Evolutionary conservation across 106 monocot genomes (phyloP).

Genomic region (Ottelia alismoides): DNA sequence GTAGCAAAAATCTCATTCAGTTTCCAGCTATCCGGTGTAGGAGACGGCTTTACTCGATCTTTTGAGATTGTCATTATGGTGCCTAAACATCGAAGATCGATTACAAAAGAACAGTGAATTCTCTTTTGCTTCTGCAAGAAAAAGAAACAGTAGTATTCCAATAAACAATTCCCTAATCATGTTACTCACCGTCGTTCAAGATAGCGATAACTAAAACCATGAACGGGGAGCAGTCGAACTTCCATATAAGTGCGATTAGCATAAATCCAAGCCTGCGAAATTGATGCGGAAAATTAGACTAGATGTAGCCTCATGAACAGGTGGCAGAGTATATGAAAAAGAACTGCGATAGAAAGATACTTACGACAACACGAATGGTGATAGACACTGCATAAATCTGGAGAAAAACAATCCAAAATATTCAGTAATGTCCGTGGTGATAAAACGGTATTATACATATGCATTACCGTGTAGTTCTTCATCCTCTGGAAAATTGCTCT

Average conservation of each 20-base stretch:
- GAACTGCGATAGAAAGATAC: conserved; percentile 7
- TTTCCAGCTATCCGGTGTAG: conserved; percentile 78
- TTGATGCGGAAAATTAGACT: conserved; percentile 3
- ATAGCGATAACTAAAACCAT: conserved; percentile 93
- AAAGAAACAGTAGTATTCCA: too few species aligned
- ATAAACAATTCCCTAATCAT: too few species aligned
- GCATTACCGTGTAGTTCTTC: conserved; percentile 1
- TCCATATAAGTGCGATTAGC: conserved; percentile 87
- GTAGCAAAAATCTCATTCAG: conserved; percentile 83
- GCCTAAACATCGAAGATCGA: too few species aligned
- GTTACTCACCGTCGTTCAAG: conserved; percentile 59
- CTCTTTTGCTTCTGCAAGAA: too few species aligned
- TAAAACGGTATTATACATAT: neutral
- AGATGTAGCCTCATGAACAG: neutral
- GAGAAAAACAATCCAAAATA: neutral
- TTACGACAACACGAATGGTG: conserved; percentile 70
- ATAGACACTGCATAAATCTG: conserved; percentile 76
- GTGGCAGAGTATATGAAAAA: neutral
- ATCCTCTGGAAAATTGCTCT: conserved; percentile 5
- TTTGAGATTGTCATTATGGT: conserved; percentile 93
- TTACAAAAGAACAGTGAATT: too few species aligned
- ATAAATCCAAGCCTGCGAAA: conserved; percentile 54
- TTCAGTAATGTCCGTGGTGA: neutral
- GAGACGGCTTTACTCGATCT: conserved; percentile 82
- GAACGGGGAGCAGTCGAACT: conserved; percentile 83